These are phyloP conservation scores for Aspergillus sojae DNA, from an alignment of 2,329 filamentous ascomycete genomes.

Conservation along the genomic window DNA sequence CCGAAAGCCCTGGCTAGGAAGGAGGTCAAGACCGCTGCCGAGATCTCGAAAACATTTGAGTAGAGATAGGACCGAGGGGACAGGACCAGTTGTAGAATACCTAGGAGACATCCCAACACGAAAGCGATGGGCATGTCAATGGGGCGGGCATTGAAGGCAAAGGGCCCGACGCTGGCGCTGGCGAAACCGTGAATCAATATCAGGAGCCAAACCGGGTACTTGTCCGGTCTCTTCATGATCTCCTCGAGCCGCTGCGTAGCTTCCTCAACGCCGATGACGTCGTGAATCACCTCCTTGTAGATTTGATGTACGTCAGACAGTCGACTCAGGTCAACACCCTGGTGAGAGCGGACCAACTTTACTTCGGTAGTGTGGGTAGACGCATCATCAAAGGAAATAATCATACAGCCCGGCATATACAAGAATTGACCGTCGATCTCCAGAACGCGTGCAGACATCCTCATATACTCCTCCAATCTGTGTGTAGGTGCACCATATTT, in stretches of 20 bases:
- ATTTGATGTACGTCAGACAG: constrained; percentile 51
- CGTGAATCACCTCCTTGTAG: constrained; percentile 55
- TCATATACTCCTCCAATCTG: constrained; percentile 87
- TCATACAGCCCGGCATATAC: constrained; percentile 93
- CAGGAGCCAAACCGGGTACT: constrained; percentile 57
- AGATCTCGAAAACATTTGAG: constrained; percentile 68
- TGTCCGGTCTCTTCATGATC: constrained; percentile 61
- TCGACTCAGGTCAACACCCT: constrained; percentile 50
- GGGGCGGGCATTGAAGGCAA: constrained; percentile 75
- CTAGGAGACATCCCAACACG: constrained; percentile 73
- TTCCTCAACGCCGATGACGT: constrained; percentile 51
- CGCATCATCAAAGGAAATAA: constrained; percentile 77
- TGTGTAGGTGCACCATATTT: constrained; percentile 90
- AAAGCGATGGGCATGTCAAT: constrained; percentile 82
- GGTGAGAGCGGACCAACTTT: constrained; percentile 47
- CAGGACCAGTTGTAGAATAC: constrained; percentile 73
- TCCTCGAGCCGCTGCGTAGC: constrained; percentile 49
- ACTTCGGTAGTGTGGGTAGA: constrained; percentile 53
- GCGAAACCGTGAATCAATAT: constrained; percentile 76
- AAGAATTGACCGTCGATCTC: constrained; percentile 90
- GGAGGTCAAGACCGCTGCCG: constrained; percentile 66
- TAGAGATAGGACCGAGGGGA: constrained; percentile 73
- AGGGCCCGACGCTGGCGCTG: constrained; percentile 74
- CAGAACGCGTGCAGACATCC: constrained; percentile 82
- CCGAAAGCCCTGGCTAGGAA: constrained; percentile 71